phyloP scores from a whole-genome alignment of 192 early-diverging fungal genomes.

The Coemansia sp. region DNA sequence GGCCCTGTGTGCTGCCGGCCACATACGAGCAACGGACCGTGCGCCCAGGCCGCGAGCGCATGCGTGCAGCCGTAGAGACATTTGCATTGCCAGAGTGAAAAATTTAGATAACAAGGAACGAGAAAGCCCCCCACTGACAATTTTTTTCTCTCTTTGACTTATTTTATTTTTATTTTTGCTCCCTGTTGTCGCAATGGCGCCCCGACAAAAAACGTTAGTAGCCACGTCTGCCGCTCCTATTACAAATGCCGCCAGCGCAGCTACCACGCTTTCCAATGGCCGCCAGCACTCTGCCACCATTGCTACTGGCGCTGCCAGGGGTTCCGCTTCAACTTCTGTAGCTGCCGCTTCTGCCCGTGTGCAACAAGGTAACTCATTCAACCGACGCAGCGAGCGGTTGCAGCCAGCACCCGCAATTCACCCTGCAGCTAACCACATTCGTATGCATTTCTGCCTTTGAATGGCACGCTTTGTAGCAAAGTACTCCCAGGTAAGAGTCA shows the following conservation, averaged over 20 bases:
- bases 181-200: background rate
- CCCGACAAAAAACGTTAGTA: constrained; percentile 11
- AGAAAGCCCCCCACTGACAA: too few relatives aligned
- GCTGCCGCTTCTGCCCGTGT: background rate
- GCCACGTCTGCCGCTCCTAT: background rate
- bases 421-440: background rate
- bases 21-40: background rate
- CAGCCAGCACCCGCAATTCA: background rate
- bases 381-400: background rate
- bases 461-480: background rate
- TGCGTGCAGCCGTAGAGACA: background rate
- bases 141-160: background rate
- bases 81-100: background rate
- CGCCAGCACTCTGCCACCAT: background rate
- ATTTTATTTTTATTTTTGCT: background rate
- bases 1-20: background rate
- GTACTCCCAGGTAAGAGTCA: constrained; percentile 16
- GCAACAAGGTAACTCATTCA: background rate
- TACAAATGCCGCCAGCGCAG: background rate
- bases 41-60: background rate
- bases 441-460: background rate
- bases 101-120: too few relatives aligned
- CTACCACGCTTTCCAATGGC: background rate
- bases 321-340: background rate
- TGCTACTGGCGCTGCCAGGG: background rate